Conservation (phyloP, 2,329 filamentous ascomycete genomes). For the Pseudomassariella vexata region DNA sequence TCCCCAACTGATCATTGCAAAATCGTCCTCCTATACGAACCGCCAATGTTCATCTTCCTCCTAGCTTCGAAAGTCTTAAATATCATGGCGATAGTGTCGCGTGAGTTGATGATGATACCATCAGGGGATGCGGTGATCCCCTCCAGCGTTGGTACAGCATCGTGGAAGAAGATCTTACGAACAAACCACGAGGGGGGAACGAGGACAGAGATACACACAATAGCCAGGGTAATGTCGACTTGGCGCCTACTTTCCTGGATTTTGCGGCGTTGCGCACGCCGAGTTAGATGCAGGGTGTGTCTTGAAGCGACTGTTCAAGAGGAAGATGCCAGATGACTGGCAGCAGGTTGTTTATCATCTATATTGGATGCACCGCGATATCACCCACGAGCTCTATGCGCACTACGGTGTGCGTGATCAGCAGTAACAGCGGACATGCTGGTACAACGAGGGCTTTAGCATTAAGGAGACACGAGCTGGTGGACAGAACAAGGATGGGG, state of each 20-base stretch:
- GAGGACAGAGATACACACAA: too few relatives aligned
- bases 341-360: constrained; percentile 47
- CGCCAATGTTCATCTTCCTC: too few relatives aligned
- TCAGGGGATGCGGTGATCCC: too few relatives aligned
- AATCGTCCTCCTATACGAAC: too few relatives aligned
- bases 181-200: too few relatives aligned
- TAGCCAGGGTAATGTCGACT: constrained; percentile 52
- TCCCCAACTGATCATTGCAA: neutral
- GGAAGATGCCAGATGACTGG: constrained; percentile 35
- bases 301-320: constrained; percentile 29
- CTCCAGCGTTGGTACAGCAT: too few relatives aligned
- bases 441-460: constrained; percentile 45
- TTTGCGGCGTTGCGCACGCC: constrained; percentile 33
- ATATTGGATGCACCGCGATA: constrained; percentile 51
- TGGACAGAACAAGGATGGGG: constrained; percentile 39
- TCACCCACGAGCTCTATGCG: constrained; percentile 41
- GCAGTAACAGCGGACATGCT: constrained; percentile 50
- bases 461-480: constrained; percentile 36
- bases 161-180: too few relatives aligned
- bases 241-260: constrained; percentile 44
- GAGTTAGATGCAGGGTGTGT: constrained; percentile 45
- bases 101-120: too few relatives aligned
- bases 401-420: constrained; percentile 47
- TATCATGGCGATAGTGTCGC: too few relatives aligned
- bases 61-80: too few relatives aligned